Evolutionary conservation across 2,329 filamentous ascomycete genomes (phyloP).

Genomic region (Alternaria gansuensis): DNA sequence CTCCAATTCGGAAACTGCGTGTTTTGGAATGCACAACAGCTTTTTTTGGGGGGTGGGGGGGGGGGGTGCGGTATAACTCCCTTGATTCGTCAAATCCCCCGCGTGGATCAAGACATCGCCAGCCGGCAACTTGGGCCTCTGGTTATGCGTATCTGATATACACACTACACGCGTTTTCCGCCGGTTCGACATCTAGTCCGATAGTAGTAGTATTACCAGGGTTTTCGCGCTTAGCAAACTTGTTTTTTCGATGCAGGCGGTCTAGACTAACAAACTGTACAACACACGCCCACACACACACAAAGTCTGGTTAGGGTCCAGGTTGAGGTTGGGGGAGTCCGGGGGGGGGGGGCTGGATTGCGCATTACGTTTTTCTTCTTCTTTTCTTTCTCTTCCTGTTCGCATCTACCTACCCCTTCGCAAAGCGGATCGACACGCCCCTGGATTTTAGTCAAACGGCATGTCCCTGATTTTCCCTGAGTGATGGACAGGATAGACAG

Average conservation of each 20-base stretch:
- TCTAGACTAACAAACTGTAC: background rate
- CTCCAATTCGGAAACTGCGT: too few species aligned
- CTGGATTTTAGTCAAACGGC: background rate
- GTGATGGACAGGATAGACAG: background rate
- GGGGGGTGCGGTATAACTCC: slow-evolving; percentile 57
- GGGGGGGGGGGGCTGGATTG: too few species aligned
- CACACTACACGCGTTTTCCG: slow-evolving; percentile 72
- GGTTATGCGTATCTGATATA: slow-evolving; percentile 80
- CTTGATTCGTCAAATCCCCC: slow-evolving; percentile 79
- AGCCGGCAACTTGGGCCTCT: slow-evolving; percentile 68
- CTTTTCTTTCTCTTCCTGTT: background rate
- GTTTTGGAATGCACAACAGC: background rate
- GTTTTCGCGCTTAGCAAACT: background rate
- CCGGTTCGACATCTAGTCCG: background rate
- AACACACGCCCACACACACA: background rate
- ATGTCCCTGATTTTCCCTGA: background rate
- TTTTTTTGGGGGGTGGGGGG: background rate
- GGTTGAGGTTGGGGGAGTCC: background rate
- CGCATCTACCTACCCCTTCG: background rate
- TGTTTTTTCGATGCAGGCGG: background rate
- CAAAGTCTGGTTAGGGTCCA: background rate
- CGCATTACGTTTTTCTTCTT: background rate
- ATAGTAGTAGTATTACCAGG: background rate
- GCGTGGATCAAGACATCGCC: slow-evolving; percentile 81
- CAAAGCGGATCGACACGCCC: background rate